Conservation (phyloP, 129 eudicot genomes). For the Cynara cardunculus region DNA sequence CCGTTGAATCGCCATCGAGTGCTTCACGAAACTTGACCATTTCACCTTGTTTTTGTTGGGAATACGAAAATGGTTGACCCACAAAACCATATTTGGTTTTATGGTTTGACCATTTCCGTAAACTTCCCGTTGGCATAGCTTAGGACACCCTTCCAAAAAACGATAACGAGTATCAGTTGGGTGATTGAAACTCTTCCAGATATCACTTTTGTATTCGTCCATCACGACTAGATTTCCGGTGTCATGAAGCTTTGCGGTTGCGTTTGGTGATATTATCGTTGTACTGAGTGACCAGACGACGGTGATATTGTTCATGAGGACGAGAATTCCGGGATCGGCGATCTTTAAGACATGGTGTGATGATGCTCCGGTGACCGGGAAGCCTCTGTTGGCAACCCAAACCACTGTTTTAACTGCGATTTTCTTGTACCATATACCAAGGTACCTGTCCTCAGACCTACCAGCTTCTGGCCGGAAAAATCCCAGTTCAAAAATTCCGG, state of each 20-base stretch:
- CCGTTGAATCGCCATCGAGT: slow-evolving; percentile 20
- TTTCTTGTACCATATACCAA: slow-evolving; percentile 32
- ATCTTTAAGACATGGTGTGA: background rate
- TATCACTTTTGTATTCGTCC: background rate
- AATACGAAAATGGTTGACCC: too few species aligned
- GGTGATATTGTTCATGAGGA: background rate
- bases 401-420: slow-evolving; percentile 10
- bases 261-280: background rate
- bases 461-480: slow-evolving; percentile 5
- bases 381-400: slow-evolving; percentile 33
- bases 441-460: background rate
- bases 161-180: too few species aligned
- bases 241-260: slow-evolving; percentile 28
- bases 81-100: too few species aligned
- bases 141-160: too few species aligned
- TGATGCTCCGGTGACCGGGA: slow-evolving; percentile 1
- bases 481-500: slow-evolving; percentile 25
- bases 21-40: slow-evolving; percentile 22
- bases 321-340: background rate
- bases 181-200: slow-evolving; percentile 58
- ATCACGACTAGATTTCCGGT: slow-evolving; percentile 38
- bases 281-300: slow-evolving; percentile 19
- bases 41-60: slow-evolving; percentile 21
- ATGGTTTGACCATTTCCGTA: too few species aligned
- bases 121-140: too few species aligned